Evolutionary conservation across 2,329 filamentous ascomycete species (phyloP).

Genomic region (Clarireedia hainanense): DNA sequence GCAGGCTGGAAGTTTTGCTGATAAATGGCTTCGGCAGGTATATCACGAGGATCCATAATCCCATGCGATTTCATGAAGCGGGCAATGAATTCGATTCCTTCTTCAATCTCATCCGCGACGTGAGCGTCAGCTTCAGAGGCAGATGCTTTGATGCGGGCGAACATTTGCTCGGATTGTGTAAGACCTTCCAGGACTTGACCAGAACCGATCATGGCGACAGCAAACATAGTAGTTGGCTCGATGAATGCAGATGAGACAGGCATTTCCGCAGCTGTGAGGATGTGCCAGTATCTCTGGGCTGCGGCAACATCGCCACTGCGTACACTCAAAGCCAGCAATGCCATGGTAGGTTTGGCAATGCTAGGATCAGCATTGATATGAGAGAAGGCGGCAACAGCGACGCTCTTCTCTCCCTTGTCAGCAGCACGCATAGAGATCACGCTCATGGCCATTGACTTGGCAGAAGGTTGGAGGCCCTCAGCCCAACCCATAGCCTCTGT

Average conservation of each 20-base stretch:
- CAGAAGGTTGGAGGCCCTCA: conserved; percentile 50
- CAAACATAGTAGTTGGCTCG: conserved; percentile 85
- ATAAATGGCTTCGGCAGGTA: conserved; percentile 38
- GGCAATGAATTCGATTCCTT: conserved; percentile 65
- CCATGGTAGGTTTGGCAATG: conserved; percentile 57
- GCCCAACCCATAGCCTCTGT: conserved; percentile 69
- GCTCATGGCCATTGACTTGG: conserved; percentile 57
- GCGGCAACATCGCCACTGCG: conserved; percentile 71
- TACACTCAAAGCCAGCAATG: conserved; percentile 79
- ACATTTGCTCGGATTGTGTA: conserved; percentile 75
- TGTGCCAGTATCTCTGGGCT: conserved; percentile 73
- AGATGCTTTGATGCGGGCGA: conserved; percentile 66
- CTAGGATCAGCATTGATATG: conserved; percentile 45
- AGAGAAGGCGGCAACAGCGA: conserved; percentile 60
- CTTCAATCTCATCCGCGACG: conserved; percentile 73
- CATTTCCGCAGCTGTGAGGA: conserved; percentile 56
- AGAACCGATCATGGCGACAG: conserved; percentile 77
- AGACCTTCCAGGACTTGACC: conserved; percentile 79
- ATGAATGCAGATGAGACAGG: conserved; percentile 60
- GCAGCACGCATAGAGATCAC: conserved; percentile 71
- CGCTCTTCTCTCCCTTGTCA: conserved; percentile 63
- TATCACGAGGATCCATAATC: conserved; percentile 47
- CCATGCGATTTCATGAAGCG: conserved; percentile 50
- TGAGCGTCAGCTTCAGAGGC: conserved; percentile 45
- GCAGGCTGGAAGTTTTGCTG: conserved; percentile 42